A percentile compares a stretch with the other conserved stretches of the same genome.
These are phyloP conservation scores for Ogataea kodamae DNA, from an alignment of 805 yeast genomes.

Conservation along the genomic window DNA sequence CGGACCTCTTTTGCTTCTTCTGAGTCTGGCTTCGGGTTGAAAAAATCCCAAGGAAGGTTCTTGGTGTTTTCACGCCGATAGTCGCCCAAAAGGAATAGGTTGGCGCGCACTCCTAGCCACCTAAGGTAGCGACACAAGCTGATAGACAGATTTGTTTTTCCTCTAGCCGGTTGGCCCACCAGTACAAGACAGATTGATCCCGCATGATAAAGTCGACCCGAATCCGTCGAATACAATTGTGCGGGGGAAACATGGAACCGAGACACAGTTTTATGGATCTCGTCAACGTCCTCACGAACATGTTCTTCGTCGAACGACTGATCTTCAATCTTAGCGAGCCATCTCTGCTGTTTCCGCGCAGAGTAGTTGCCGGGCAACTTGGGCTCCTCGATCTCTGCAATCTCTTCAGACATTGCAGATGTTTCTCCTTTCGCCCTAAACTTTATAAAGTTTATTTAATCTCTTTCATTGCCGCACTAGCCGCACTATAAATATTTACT, in stretches of 20 bases:
- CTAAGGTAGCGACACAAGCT: constrained; percentile 86
- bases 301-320: constrained; percentile 6
- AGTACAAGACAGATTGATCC: constrained; percentile 87
- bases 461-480: constrained; percentile 3
- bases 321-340: constrained; percentile 35
- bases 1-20: constrained; percentile 51
- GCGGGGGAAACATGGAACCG: constrained; percentile 80
- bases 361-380: constrained; percentile 49
- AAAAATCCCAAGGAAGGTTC: constrained; percentile 65
- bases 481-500: constrained; percentile 3
- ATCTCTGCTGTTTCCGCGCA: constrained; percentile 51
- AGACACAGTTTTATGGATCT: constrained; percentile 62
- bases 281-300: constrained; percentile 40
- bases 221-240: constrained; percentile 87
- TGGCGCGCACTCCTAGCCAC: constrained; percentile 95
- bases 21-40: constrained; percentile 49
- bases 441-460: constrained; percentile 2
- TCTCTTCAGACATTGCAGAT: constrained; percentile 7
- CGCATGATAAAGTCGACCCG: constrained; percentile 92
- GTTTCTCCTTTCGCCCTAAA: constrained; percentile 9
- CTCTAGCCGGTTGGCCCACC: constrained; percentile 93
- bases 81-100: constrained; percentile 88
- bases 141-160: constrained; percentile 90
- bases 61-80: constrained; percentile 62
- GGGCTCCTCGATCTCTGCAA: constrained; percentile 40